Conservation (phyloP, 2,329 filamentous ascomycete genomes). For the Ophiocordyceps unilateralis region DNA sequence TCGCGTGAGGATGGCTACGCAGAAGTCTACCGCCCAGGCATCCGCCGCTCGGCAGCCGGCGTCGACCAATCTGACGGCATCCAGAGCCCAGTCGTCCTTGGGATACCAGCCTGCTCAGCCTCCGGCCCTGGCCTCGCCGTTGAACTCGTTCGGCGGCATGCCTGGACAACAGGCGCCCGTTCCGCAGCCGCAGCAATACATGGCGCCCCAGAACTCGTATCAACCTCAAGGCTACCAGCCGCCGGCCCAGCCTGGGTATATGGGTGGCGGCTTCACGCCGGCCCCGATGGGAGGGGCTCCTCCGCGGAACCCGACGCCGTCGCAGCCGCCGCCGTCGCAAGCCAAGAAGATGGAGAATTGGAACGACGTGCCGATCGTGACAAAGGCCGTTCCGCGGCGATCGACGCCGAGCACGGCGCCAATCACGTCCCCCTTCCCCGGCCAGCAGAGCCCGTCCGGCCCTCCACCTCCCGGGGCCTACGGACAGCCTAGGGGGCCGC, state of each 20-base stretch:
- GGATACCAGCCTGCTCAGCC: constrained; percentile 33
- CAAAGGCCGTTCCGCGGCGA: constrained; percentile 55
- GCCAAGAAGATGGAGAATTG: constrained; percentile 62
- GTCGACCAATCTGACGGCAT: constrained; percentile 12
- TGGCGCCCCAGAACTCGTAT: constrained; percentile 19
- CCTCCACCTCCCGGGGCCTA: constrained; percentile 43
- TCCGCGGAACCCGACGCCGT: constrained; percentile 45
- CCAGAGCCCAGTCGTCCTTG: constrained; percentile 21
- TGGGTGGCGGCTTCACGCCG: constrained; percentile 14
- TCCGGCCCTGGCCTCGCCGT: constrained; percentile 8
- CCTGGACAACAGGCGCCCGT: constrained; percentile 8
- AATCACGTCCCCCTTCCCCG: constrained; percentile 60
- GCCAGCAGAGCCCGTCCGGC: constrained; percentile 37
- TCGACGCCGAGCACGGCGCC: constrained; percentile 55
- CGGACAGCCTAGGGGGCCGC: constrained; percentile 48
- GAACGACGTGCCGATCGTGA: constrained; percentile 88
- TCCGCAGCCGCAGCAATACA: constrained; percentile 18
- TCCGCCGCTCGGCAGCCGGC: constrained; percentile 11
- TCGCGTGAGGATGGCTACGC: constrained; percentile 70
- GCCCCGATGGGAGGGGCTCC: constrained; percentile 20
- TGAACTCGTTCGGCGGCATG: constrained; percentile 12
- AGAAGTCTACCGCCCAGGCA: constrained; percentile 20
- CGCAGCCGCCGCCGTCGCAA: constrained; percentile 51
- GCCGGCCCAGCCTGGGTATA: constrained; percentile 22
- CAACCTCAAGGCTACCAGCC: constrained; percentile 33